Evolutionary conservation across 345 rosid genomes (phyloP).

Genomic region (Camelina hispida): DNA sequence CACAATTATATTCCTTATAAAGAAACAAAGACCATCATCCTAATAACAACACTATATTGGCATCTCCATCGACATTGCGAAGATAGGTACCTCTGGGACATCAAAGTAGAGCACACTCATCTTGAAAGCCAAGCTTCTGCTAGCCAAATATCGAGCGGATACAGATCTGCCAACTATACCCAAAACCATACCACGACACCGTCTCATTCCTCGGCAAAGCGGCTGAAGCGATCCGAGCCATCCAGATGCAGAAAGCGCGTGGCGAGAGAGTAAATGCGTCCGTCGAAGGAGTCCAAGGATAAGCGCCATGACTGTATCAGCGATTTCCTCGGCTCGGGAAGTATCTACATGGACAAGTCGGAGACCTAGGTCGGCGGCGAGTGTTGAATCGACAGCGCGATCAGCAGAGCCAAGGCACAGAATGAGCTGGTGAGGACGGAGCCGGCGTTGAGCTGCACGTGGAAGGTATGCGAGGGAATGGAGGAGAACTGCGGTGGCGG

Average conservation of each 20-base stretch:
- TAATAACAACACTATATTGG: neutral
- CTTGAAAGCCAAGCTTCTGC: slow-evolving; percentile 93
- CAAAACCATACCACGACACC: slow-evolving; percentile 93
- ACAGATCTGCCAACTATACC: slow-evolving; percentile 96
- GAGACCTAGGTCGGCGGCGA: slow-evolving; percentile 91
- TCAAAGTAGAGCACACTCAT: slow-evolving; percentile 97
- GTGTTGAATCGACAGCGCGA: slow-evolving; percentile 88
- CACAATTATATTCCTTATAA: neutral
- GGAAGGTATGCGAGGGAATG: slow-evolving; percentile 97
- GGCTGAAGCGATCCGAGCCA: slow-evolving; percentile 98
- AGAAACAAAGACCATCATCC: neutral
- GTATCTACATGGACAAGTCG: slow-evolving; percentile 90
- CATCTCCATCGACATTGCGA: neutral
- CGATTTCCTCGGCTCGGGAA: slow-evolving; percentile 96
- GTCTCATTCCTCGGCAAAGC: slow-evolving; percentile 91
- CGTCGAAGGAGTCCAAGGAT: slow-evolving; percentile 91
- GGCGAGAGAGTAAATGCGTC: slow-evolving; percentile 88
- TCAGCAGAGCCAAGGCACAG: slow-evolving; percentile 96
- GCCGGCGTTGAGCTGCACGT: slow-evolving; percentile 98
- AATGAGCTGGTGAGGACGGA: slow-evolving; percentile 93
- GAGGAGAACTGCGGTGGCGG: slow-evolving; percentile 87
- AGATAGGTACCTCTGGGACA: slow-evolving; percentile 64
- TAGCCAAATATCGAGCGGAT: slow-evolving; percentile 78
- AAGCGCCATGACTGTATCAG: slow-evolving; percentile 97
- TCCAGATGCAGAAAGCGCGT: slow-evolving; percentile 85